A percentile compares a stretch with the other conserved stretches of the same genome.
Evolutionary conservation across 2,329 filamentous ascomycete species (phyloP).

Genomic region (Rhytidhysteron rufulum): DNA sequence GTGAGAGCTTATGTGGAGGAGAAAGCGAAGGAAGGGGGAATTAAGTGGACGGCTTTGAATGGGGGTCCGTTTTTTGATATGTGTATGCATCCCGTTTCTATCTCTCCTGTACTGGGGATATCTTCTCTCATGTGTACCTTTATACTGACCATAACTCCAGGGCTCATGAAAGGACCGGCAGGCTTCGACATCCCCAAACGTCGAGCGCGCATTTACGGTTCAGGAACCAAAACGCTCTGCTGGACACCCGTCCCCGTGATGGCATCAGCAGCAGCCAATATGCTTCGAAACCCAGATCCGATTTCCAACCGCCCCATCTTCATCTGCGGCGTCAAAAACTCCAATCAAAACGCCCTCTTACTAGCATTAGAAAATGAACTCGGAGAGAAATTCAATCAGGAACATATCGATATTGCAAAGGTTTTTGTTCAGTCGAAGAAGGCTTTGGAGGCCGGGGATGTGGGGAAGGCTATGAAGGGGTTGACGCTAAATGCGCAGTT

Average conservation of each 20-base stretch:
- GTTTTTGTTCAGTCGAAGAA: slow-evolving; percentile 25
- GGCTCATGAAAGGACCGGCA: slow-evolving; percentile 35
- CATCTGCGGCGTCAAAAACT: slow-evolving; percentile 19
- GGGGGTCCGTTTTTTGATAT: slow-evolving; percentile 36
- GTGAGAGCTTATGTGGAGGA: slow-evolving; percentile 22
- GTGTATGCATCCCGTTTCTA: slow-evolving; percentile 28
- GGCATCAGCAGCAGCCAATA: slow-evolving; percentile 21
- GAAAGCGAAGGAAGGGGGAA: slow-evolving; percentile 17
- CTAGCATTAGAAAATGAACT: slow-evolving; percentile 18
- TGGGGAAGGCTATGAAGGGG: slow-evolving; percentile 25
- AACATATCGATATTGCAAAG: slow-evolving; percentile 22
- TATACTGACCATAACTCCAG: slow-evolving; percentile 13
- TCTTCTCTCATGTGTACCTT: too few species aligned
- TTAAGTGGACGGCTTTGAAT: slow-evolving; percentile 29
- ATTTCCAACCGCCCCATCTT: slow-evolving; percentile 25
- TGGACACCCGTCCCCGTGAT: slow-evolving; percentile 31
- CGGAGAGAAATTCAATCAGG: slow-evolving; percentile 16
- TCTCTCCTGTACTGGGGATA: not conserved
- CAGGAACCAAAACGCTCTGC: slow-evolving; percentile 21
- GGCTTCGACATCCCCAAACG: slow-evolving; percentile 28
- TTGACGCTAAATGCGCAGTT: slow-evolving; percentile 29
- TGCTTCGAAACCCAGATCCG: slow-evolving; percentile 22
- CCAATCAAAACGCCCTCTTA: slow-evolving; percentile 27
- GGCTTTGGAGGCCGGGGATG: slow-evolving; percentile 24
- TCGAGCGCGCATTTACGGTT: slow-evolving; percentile 32